Evolutionary conservation across 768 basidiomycete genomes (phyloP).

Genomic region (Gymnopilus junonius): DNA sequence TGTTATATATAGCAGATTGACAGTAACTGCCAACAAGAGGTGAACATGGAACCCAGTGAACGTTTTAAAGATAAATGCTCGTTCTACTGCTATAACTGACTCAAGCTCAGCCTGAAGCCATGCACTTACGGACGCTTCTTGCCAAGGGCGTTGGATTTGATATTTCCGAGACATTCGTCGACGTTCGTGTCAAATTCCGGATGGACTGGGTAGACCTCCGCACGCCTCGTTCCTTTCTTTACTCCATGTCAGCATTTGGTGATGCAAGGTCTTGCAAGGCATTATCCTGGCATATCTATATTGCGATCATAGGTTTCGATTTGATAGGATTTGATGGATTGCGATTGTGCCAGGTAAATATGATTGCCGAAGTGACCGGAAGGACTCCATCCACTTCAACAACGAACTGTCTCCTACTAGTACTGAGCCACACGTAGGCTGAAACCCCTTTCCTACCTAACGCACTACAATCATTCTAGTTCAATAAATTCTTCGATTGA

Average conservation of each 20-base stretch:
- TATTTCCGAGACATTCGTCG: neutral
- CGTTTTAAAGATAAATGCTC: neutral
- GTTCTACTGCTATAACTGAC: too few species aligned
- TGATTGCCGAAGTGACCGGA: neutral
- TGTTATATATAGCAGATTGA: neutral
- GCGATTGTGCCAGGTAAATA: neutral
- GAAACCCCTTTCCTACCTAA: too few species aligned
- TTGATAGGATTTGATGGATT: neutral
- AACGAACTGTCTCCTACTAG: too few species aligned
- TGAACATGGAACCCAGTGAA: neutral
- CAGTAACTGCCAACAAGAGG: neutral
- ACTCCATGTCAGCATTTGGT: neutral
- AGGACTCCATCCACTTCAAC: neutral
- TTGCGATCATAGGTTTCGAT: neutral
- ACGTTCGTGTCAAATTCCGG: neutral
- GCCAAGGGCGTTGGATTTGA: neutral
- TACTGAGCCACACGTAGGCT: too few species aligned
- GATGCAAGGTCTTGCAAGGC: too few species aligned
- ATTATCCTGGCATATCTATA: neutral
- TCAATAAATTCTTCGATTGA: too few species aligned
- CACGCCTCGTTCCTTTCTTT: neutral
- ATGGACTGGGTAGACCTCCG: neutral
- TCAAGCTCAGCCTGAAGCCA: too few species aligned
- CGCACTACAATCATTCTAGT: too few species aligned
- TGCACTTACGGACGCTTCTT: too few species aligned